Evolutionary conservation across 768 basidiomycete genomes (phyloP), one percentile per base, ranked within the genome.

Genomic region (Rhizopogon rudus): DNA sequence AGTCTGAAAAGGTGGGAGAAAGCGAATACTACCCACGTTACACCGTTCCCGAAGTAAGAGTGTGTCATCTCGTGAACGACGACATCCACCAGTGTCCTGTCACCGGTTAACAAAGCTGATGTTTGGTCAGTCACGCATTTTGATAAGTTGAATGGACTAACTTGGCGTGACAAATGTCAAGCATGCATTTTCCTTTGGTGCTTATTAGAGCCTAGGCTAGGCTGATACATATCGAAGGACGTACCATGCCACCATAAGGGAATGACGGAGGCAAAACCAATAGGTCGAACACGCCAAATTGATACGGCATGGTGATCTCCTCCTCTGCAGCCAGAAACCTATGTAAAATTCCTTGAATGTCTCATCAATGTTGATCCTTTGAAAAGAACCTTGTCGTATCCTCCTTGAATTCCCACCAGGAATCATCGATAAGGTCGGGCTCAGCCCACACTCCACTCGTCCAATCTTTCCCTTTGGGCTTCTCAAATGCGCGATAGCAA

Each of bases 41-140:
- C 82, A 22, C 90, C 88, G 65, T 95, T 94, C n/a, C 93, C 93
- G 57, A 93, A 95, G 85, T 87, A 97, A 2, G 88, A 90, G 65
- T 98, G 90, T 0, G 86, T 84, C 29, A 88, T 72, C 66, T 93
- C 93, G 72, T 96, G 90, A 0, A 93, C 89, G 12, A 93, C 86
- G 12, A 96, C 91, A 65, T 95, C 91, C 7, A 93, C 92, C 9
- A 93, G 75, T 5, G 84, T 81, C 39, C 90, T 82, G 67, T 98
- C 96, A 0, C 93, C 92, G 5, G 93, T 84, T 43, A 98, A 75
- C 5, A 97, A 77, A 3, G 93, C 91, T 84, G 45, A 16, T 50
- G 0, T 16, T 22, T 17, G 17, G 41, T 62, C 6, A 14, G 13
- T 9, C 7, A 14, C 3, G 17, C 40, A 13, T 20, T 28, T 16